phyloP scores from a whole-genome alignment of 345 rosid genomes.

The Hypericum perforatum region DNA sequence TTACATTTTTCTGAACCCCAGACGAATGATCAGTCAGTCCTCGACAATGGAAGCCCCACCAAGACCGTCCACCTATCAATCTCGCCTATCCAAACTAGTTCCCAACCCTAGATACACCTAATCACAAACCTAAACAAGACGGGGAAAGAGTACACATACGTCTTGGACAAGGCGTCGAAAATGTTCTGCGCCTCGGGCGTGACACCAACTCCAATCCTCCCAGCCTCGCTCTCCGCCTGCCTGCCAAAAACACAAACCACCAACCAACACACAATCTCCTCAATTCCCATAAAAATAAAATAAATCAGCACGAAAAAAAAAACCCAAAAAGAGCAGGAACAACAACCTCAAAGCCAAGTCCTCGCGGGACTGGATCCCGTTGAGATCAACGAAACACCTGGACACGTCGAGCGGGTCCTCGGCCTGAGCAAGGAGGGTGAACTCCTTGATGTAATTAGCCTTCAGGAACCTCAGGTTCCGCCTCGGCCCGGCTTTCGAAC shows the following conservation, averaged over 20 bases:
- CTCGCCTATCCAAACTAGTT: no score
- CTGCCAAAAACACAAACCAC: conserved; percentile 27
- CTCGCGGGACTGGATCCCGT: conserved; percentile 58
- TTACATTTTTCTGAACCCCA: no score
- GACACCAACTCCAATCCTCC: conserved; percentile 89
- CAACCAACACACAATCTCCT: neutral
- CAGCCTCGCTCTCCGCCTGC: conserved; percentile 82
- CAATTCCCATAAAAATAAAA: neutral
- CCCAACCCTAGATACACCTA: neutral
- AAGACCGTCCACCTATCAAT: no score
- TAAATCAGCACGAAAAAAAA: neutral
- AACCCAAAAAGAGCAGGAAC: neutral
- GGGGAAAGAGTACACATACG: conserved; percentile 33
- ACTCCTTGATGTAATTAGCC: conserved; percentile 59
- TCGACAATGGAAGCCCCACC: no score
- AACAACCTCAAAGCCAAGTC: conserved; percentile 65
- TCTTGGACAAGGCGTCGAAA: conserved; percentile 85
- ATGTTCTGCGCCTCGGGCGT: conserved; percentile 78
- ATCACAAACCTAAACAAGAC: neutral
- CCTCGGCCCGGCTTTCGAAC: conserved; percentile 36
- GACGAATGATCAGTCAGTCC: no score
- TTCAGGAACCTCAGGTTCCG: conserved; percentile 64
- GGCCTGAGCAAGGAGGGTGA: conserved; percentile 51
- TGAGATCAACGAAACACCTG: conserved; percentile 57
- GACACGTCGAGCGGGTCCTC: conserved; percentile 74